Evolutionary conservation across 805 yeast genomes (phyloP), one percentile per base, ranked within the genome.

Genomic region (Myxozyma geophila): DNA sequence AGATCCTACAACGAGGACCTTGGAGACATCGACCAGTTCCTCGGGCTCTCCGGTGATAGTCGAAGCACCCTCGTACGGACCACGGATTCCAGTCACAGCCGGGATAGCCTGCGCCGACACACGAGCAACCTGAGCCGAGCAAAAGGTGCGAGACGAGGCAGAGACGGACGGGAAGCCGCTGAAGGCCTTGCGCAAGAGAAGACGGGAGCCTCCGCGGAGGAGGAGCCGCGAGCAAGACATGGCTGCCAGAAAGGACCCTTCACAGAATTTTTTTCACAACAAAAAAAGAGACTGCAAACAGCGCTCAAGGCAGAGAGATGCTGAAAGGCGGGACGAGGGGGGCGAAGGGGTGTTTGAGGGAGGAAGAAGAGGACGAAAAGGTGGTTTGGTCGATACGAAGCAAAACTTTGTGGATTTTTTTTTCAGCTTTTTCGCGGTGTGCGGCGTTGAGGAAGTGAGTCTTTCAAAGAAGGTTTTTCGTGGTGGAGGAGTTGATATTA

Each of bases 1-100:
- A 7, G 98, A 93, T 10, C 99, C 99, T 74, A 93, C 89, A 59
- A 93, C 90, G 62, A 93, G 83, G 7, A 95, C 98, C 73, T 89
- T 89, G 67, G 86, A 80, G 37, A 91, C 97, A 66, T 91, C 96
- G 49, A 90, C 97, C 58, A 91, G 79, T 12, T 62, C 54, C 12
- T 56, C 60, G 28, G 60, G 28, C 54, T 57, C 41, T n/a, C 60
- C 59, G 3, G 60, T 53, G 53, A 59, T 59, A 13, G 61, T 36
- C 21, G 69, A 63, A 5, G 69, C 69, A n/a, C 67, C 67, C 46
- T 61, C 51, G 55, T 66, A 66, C 7, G 67, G 62, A 4, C 61
- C 66, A 13, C 56, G 49, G 28, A 53, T 53, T 28, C 56, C 62
- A 17, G 62, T 41, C 23, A 62, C 50, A 2, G 61, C 59, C 23